Percentiles rank a stretch among this genome's conserved stretches.
phyloP scores from a whole-genome alignment of 2,329 filamentous ascomycete species.

The Cercospora janseana region DNA sequence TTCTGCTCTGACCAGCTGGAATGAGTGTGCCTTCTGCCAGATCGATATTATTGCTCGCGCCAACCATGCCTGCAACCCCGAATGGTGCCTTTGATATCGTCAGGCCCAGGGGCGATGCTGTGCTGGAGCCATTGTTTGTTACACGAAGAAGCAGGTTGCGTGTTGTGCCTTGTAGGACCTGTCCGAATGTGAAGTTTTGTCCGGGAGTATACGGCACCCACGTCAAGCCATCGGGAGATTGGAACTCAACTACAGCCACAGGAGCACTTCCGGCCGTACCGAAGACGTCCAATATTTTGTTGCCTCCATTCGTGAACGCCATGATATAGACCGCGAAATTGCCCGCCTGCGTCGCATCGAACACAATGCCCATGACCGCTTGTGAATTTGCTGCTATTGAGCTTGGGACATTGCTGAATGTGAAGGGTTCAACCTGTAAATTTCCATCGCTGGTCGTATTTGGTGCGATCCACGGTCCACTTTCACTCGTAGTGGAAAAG shows the following conservation, averaged over 20 bases:
- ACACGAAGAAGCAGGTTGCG: conserved; percentile 10
- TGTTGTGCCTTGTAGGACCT: conserved; percentile 8
- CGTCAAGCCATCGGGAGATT: conserved; percentile 1
- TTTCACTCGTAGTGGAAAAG: conserved; percentile 9
- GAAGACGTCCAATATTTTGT: conserved; percentile 13
- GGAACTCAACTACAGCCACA: conserved; percentile 9
- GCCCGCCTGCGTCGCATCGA: conserved; percentile 9
- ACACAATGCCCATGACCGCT: conserved; percentile 4
- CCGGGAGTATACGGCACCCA: conserved; percentile 10
- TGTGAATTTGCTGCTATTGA: conserved; percentile 8
- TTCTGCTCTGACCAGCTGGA: conserved; percentile 6
- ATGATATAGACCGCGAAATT: conserved; percentile 13
- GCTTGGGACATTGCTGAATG: conserved; percentile 9
- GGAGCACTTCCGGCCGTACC: conserved; percentile 12
- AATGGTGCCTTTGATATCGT: conserved; percentile 15
- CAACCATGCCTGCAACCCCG: conserved; percentile 12
- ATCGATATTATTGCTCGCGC: conserved; percentile 13
- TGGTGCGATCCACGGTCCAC: conserved; percentile 10
- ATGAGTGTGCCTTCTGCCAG: conserved; percentile 15
- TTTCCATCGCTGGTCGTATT: conserved; percentile 11
- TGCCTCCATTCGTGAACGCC: conserved; percentile 4
- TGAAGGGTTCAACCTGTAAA: conserved; percentile 10
- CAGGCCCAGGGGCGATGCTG: conserved; percentile 13
- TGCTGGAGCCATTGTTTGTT: conserved; percentile 14
- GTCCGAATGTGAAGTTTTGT: conserved; percentile 14